phyloP scores from a whole-genome alignment of 805 yeast genomes.

The Yarrowia sp. region DNA sequence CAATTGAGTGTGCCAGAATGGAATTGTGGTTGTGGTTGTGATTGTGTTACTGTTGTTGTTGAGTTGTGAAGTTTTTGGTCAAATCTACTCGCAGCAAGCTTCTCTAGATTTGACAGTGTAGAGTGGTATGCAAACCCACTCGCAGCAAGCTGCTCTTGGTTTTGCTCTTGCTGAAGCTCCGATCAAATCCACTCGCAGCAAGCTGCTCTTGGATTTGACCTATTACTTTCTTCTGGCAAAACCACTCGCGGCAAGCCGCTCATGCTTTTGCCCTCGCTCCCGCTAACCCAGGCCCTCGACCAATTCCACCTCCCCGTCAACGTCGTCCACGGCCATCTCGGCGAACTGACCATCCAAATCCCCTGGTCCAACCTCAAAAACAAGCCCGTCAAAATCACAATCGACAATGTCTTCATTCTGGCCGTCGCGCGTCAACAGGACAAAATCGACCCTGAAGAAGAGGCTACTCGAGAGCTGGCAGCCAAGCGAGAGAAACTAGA shows the following conservation, averaged over 20 bases:
- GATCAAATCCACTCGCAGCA: too few relatives aligned
- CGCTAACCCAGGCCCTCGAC: slow-evolving; percentile 59
- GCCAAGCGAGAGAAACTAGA: slow-evolving; percentile 68
- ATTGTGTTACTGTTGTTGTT: too few relatives aligned
- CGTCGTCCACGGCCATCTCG: slow-evolving; percentile 85
- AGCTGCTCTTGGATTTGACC: too few relatives aligned
- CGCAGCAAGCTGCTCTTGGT: too few relatives aligned
- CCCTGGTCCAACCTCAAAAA: slow-evolving; percentile 96
- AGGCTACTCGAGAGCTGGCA: slow-evolving; percentile 60
- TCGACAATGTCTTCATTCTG: slow-evolving; percentile 81
- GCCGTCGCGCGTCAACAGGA: slow-evolving; percentile 70
- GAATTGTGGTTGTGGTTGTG: too few relatives aligned
- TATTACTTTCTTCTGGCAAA: too few relatives aligned
- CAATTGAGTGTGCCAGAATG: too few relatives aligned
- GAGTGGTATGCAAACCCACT: too few relatives aligned
- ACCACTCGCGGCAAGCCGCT: neutral
- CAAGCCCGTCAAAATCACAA: slow-evolving; percentile 83
- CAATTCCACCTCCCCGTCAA: slow-evolving; percentile 80
- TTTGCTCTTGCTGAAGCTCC: too few relatives aligned
- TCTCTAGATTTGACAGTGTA: too few relatives aligned
- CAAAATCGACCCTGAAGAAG: slow-evolving; percentile 58
- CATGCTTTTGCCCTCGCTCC: neutral
- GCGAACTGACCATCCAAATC: slow-evolving; percentile 82
- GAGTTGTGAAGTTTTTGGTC: too few relatives aligned
- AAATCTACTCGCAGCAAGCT: too few relatives aligned